These are phyloP conservation scores for Colletotrichum lentis DNA, from an alignment of 2,329 filamentous ascomycete species.

Conservation along the genomic window DNA sequence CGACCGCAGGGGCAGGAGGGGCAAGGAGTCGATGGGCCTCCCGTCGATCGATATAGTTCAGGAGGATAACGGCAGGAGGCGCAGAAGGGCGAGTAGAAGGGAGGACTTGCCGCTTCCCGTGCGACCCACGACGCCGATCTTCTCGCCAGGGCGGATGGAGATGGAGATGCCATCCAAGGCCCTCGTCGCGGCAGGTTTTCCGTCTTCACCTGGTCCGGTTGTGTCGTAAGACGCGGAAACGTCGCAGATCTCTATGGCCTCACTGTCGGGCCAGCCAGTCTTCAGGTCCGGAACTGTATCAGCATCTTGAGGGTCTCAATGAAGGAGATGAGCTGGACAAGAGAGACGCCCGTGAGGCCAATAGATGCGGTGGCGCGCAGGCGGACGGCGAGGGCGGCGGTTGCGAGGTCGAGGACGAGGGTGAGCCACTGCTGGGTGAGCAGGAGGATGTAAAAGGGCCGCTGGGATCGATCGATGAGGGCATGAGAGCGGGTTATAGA, in stretches of 20 bases:
- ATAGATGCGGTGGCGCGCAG: conserved; percentile 32
- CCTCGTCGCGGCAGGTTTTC: conserved; percentile 27
- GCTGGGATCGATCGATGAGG: conserved; percentile 63
- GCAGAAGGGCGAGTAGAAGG: conserved; percentile 49
- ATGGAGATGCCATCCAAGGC: conserved; percentile 53
- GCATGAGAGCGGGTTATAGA: conserved; percentile 54
- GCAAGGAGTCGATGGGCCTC: conserved; percentile 31
- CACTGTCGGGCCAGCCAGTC: conserved; percentile 47
- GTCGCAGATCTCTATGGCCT: conserved; percentile 47
- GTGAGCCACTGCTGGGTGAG: conserved; percentile 66
- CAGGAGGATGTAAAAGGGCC: conserved; percentile 65
- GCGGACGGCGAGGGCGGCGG: conserved; percentile 55
- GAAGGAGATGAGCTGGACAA: conserved; percentile 47
- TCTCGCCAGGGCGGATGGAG: conserved; percentile 44
- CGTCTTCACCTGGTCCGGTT: conserved; percentile 38
- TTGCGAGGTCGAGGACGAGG: conserved; percentile 59
- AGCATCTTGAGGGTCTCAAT: conserved; percentile 46
- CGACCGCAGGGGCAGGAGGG: conserved; percentile 36
- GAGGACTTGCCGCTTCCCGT: conserved; percentile 45
- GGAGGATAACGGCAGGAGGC: conserved; percentile 54
- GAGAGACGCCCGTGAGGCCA: conserved; percentile 41
- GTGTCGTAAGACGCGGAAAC: conserved; percentile 21
- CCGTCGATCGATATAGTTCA: conserved; percentile 50
- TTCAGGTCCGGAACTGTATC: conserved; percentile 44
- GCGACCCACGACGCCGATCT: conserved; percentile 49